phyloP scores from a whole-genome alignment of 2,329 filamentous ascomycete genomes.

The Nemania serpens region DNA sequence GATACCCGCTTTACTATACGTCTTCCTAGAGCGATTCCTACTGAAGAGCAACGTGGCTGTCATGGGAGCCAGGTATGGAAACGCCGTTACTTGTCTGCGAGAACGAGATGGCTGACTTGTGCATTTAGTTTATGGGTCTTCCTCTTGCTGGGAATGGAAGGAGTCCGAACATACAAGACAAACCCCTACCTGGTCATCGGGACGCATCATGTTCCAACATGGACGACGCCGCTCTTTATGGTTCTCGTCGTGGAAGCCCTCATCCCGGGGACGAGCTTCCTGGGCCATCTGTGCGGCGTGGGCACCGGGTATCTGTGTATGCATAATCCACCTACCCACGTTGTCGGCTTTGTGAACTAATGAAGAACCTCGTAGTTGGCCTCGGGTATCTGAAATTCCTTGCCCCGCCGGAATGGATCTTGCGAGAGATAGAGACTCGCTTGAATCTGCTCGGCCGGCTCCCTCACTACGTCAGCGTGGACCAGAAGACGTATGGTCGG shows the following conservation, averaged over 20 bases:
- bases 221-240: conserved; percentile 83
- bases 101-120: conserved; percentile 28
- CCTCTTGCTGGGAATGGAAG: conserved; percentile 80
- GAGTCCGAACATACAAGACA: conserved; percentile 79
- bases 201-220: conserved; percentile 78
- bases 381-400: conserved; percentile 88
- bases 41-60: conserved; percentile 73
- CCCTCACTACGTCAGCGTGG: conserved; percentile 90
- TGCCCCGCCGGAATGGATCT: conserved; percentile 83
- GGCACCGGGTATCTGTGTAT: conserved; percentile 83
- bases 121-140: conserved; percentile 83
- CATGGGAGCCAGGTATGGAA: conserved; percentile 76
- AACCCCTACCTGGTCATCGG: conserved; percentile 76
- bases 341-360: conserved; percentile 5
- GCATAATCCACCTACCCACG: conserved; percentile 40
- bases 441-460: conserved; percentile 82
- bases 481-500: conserved; percentile 93
- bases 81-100: neutral
- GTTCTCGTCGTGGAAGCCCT: conserved; percentile 76
- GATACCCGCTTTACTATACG: conserved; percentile 81
- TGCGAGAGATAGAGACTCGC: conserved; percentile 88
- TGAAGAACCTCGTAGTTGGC: conserved; percentile 60
- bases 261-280: conserved; percentile 78
- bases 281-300: conserved; percentile 87
- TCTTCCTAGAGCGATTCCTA: conserved; percentile 75